Evolutionary conservation across 1,284 basidiomycete species (phyloP), one percentile per base, ranked within the genome.

Genomic region (Ceratobasidium sp.): DNA sequence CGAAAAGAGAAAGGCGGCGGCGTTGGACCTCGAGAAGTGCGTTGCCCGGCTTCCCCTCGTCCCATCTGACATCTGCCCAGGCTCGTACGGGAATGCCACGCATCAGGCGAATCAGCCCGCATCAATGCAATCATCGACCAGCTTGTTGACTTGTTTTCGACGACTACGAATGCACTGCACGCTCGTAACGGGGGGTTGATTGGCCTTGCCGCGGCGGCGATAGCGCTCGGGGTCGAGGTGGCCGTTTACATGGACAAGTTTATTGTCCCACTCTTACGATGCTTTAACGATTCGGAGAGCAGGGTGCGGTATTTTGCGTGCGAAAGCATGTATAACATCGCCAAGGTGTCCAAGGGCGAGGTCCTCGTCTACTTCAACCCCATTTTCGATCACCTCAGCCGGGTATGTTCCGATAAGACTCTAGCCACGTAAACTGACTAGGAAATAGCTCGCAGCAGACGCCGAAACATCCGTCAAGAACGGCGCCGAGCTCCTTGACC

Each of bases 261-360:
- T 76, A 88, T 98, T 35, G 89, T 90, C 38, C 92, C 94, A 1
- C 86, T 99, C 32, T 84, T 99, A n/a, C 86, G 87, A 45, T 98
- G 96, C 80, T 98, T 99, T 79, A 87, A 89, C 72, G 97, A 99
- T 78, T 86, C 91, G 2, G 97, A 99, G 82, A 94, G 93, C 79
- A 87, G 95, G 77, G 94, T 99, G 72, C 87, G 96, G 55, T 97
- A 97, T 79, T 97, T 96, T 82, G 96, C 96, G 5, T 96, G 95
- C 70, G 96, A 99, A 78, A 96, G 94, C 77, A 83, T 99, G 75
- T 99, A 99, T 83, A 99, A 99, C 80, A 97, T 99, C 69, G 91
- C 92, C 38, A 98, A 99, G 80, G 96, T 98, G 6, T 97, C 95
- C 68, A 98, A 98, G 77, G 96, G 96, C 40, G 96, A 98, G 80